These are phyloP conservation scores for Setomelanomma holmii DNA, from an alignment of 2,329 filamentous ascomycete species.

Conservation along the genomic window DNA sequence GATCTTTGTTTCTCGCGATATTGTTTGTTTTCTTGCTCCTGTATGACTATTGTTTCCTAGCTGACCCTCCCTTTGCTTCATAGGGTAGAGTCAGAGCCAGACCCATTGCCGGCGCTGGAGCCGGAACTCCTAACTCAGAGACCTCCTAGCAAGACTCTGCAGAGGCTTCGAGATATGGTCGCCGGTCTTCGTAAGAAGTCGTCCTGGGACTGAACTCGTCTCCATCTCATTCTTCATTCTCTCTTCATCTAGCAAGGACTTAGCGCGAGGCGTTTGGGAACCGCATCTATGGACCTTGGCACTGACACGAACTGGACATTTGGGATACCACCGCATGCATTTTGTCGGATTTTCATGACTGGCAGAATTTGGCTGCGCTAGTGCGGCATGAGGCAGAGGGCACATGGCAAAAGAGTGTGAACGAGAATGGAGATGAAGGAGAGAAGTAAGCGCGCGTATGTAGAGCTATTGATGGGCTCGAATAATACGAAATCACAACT, in stretches of 20 bases:
- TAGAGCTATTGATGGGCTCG: no score
- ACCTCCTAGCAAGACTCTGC: background rate
- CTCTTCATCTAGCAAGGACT: conserved; percentile 19
- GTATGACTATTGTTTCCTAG: conserved; percentile 23
- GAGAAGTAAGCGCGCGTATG: no score
- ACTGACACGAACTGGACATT: conserved; percentile 8
- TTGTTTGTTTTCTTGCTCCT: conserved; percentile 19
- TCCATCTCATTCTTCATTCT: conserved; percentile 4
- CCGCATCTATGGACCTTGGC: conserved; percentile 18
- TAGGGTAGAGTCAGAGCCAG: conserved; percentile 44
- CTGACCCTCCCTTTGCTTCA: conserved; percentile 28
- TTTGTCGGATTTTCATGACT: background rate
- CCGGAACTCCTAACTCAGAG: conserved; percentile 5
- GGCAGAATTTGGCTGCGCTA: background rate
- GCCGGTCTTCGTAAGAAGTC: background rate
- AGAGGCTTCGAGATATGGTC: conserved; percentile 1
- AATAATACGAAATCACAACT: no score
- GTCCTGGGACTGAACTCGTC: conserved; percentile 1
- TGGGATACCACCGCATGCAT: conserved; percentile 28
- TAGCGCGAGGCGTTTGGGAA: conserved; percentile 29
- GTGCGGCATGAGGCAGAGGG: background rate
- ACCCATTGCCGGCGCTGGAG: conserved; percentile 1
- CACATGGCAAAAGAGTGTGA: background rate
- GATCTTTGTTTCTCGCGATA: conserved; percentile 18
- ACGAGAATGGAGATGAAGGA: no score